Evolutionary conservation across 768 basidiomycete genomes (phyloP).

Genomic region (Hemileccinum impolitum): DNA sequence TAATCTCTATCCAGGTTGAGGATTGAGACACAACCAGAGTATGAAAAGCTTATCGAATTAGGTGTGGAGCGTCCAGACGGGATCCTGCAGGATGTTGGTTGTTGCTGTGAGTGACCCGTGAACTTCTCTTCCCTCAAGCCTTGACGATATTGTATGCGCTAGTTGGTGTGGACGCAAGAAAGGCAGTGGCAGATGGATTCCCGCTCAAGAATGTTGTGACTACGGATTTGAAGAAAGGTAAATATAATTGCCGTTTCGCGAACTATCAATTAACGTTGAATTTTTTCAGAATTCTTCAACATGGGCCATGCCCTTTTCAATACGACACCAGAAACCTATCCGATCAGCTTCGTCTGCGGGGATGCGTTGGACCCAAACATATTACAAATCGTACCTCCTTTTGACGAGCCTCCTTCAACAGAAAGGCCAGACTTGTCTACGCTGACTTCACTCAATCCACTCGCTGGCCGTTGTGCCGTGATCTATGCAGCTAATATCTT

Average conservation of each 20-base stretch:
- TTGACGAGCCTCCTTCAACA: slow-evolving; percentile 23
- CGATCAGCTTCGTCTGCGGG: slow-evolving; percentile 50
- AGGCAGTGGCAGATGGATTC: slow-evolving; percentile 41
- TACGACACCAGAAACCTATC: slow-evolving; percentile 49
- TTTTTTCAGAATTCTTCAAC: slow-evolving; percentile 48
- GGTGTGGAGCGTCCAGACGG: slow-evolving; percentile 34
- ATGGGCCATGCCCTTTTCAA: slow-evolving; percentile 61
- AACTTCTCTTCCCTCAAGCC: neutral
- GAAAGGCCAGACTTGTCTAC: slow-evolving; percentile 28
- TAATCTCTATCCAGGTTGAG: slow-evolving; percentile 6
- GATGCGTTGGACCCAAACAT: slow-evolving; percentile 48
- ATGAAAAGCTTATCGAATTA: slow-evolving; percentile 31
- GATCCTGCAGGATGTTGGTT: slow-evolving; percentile 45
- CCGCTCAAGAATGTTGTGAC: slow-evolving; percentile 37
- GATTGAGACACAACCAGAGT: slow-evolving; percentile 14
- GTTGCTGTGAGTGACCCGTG: slow-evolving; percentile 36
- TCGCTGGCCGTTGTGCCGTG: slow-evolving; percentile 46
- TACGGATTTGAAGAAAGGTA: slow-evolving; percentile 39
- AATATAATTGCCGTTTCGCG: neutral
- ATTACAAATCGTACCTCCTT: slow-evolving; percentile 34
- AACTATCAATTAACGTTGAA: neutral
- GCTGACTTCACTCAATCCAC: slow-evolving; percentile 43
- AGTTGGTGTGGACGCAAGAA: slow-evolving; percentile 37
- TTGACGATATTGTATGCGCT: neutral
- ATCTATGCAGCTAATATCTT: slow-evolving; percentile 53